Evolutionary conservation across 257 asterid genomes (phyloP), one percentile per base, ranked within the genome.

Genomic region (Eucommia ulmoides): DNA sequence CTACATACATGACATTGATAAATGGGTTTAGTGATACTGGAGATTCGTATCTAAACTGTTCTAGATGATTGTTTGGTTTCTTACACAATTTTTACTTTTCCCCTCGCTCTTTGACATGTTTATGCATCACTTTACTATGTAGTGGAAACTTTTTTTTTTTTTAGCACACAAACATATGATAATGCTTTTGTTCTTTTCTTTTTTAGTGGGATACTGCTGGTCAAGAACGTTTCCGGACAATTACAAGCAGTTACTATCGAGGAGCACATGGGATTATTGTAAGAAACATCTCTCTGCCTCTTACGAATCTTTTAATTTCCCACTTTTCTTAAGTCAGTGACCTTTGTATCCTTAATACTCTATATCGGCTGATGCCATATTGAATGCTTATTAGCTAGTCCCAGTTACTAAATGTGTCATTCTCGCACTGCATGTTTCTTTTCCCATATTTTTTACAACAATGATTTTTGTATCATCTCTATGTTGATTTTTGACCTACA

Each of bases 201-300:
- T 55, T 68, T 55, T 68, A 88, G 97, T 88, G 97, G 97, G 97
- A 88, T 68, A 88, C 97, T 33, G 97, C 97, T 58, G 97, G 97
- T 55, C 97, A 88, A 77, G 97, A 88, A 67, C 87, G 97, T 26
- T 88, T 88, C 65, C 75, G 97, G 68, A 88, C 97, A 23, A 88
- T 88, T 76, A 88, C 97, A 26, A 88, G 97, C 93, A 88, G 97
- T 70, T 88, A 88, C 61, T 88, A 88, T 62, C 84, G 97, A 49
- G 97, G 97, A 71, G 97, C 97, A 53, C 97, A 88, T 53, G 97
- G 97, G 67, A 88, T 88, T 54, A 84, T 84, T 56, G 97, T 88
- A 78, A 88, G 94, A 54, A 56, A 20, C 46, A 56, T 53, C 24
- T 66, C 19, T 5, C 19, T 55, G 19, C 21, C 53, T 29, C 12